phyloP scores from a whole-genome alignment of 1,139 yeast genomes.

The Magnusiomyces magnusii region DNA sequence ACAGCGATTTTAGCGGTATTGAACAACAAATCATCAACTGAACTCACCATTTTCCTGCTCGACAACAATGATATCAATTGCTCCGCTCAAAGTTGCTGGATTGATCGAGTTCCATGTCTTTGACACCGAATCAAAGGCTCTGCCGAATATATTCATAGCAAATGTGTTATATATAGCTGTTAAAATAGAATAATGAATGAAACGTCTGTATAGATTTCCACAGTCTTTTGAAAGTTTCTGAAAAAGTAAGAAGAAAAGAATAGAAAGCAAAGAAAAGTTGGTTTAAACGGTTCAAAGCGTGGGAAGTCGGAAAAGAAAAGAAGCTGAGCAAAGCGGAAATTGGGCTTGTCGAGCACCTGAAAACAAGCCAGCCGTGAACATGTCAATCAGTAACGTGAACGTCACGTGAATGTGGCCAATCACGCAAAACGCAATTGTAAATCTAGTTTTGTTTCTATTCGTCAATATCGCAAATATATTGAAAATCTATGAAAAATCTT shows the following conservation, averaged over 20 bases:
- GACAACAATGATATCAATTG: conserved; percentile 94
- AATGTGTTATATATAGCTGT: neutral
- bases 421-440: neutral
- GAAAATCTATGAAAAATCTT: neutral
- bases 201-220: no score
- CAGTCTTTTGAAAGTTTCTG: no score
- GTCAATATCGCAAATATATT: neutral
- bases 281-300: no score
- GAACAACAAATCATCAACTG: no score
- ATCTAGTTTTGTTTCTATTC: neutral
- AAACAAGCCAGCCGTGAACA: no score
- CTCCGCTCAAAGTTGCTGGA: conserved; percentile 95
- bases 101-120: conserved; percentile 96
- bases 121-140: conserved; percentile 90
- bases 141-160: conserved; percentile 88
- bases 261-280: no score
- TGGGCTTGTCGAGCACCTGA: no score
- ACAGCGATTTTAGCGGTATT: no score
- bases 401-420: neutral
- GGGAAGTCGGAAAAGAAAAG: no score
- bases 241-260: no score
- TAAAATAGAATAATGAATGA: neutral
- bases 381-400: neutral
- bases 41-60: conserved; percentile 65
- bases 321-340: no score